These are phyloP conservation scores for Sporothrix schenckii DNA, from an alignment of 2,329 filamentous ascomycete genomes.

Conservation along the genomic window DNA sequence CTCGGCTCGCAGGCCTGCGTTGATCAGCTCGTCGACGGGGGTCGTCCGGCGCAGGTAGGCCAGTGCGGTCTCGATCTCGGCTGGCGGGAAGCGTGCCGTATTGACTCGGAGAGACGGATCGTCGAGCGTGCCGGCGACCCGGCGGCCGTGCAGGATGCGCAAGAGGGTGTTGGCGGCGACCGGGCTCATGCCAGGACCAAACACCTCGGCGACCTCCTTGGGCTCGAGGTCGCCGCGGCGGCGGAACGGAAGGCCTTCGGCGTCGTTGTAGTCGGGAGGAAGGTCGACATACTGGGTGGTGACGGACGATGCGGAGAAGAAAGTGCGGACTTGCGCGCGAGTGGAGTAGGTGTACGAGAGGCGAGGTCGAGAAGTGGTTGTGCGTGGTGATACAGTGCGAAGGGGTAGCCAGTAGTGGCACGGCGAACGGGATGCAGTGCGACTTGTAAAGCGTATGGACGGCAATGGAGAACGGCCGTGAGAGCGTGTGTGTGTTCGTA, in stretches of 20 bases:
- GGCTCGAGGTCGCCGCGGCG: slow-evolving; percentile 51
- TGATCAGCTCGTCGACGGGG: slow-evolving; percentile 62
- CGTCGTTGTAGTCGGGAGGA: slow-evolving; percentile 60
- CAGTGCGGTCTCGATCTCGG: slow-evolving; percentile 53
- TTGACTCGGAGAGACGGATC: slow-evolving; percentile 58
- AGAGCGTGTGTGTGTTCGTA: background rate
- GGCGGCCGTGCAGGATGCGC: slow-evolving; percentile 62
- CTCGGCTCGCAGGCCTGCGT: slow-evolving; percentile 64
- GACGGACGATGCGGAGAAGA: slow-evolving; percentile 43
- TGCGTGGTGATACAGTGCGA: background rate
- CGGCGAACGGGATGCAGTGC: background rate
- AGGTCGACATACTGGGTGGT: slow-evolving; percentile 61
- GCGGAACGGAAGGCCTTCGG: slow-evolving; percentile 58
- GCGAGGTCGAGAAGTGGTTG: background rate
- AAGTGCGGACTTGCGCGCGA: slow-evolving; percentile 34
- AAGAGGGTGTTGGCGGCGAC: slow-evolving; percentile 57
- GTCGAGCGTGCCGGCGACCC: slow-evolving; percentile 65
- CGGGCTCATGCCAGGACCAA: slow-evolving; percentile 53
- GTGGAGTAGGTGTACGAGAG: background rate
- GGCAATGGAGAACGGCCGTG: background rate
- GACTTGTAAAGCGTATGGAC: background rate
- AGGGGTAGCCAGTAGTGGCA: slow-evolving; percentile 14
- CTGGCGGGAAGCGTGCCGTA: slow-evolving; percentile 49
- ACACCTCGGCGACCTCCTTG: slow-evolving; percentile 53
- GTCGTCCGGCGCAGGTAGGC: slow-evolving; percentile 58